Base-by-base conservation (phyloP, 2,329 filamentous ascomycete genomes). In the Aureobasidium subglaciale region DNA sequence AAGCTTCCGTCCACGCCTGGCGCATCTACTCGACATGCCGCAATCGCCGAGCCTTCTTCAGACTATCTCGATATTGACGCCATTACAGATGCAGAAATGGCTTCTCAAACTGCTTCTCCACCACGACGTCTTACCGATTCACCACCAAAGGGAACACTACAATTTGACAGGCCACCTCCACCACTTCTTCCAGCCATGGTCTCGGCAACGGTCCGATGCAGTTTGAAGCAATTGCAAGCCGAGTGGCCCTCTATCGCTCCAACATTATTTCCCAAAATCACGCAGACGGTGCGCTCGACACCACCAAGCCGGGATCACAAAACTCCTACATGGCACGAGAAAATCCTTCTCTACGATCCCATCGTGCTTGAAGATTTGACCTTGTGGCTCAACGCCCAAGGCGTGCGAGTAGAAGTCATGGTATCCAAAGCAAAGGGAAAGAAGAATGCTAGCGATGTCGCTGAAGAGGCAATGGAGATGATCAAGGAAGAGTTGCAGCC, bases 291-390 rank as follows among this genome's bases (percentile, higher is more conserved):
- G 32, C 75, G 71, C 34, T 65, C 67, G 6, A 71, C 76, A 25
- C 65, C 71, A 16, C 71, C 70, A 5, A 69, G 70, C 2, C 70
- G 68, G 8, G 67, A 78, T 56, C 66, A 68, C 6, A 67, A 64
- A 5, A 65, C 67, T 2, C 78, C 76, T 2, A 90, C 82, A 2
- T 97, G 91, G 88, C 79, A 95, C 63, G 90, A 97, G 70, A 95
- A 90, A 72, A 96, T 99, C 43, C 75, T 97, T 5, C 82, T 97
- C 67, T 97, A 95, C 67, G 91, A 97, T 64, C 90, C 92, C 0
- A 86, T 99, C 40, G 78, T 93, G 1, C 71, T 96, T 0, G 92
- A 97, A 70, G 90, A 96, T 61, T 74, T 99, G 13, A 81, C 91
- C 0, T 72, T 75, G 0, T 97, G 90, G 87, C 72, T 97, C 15